Percentiles rank a stretch among this genome's conserved stretches.
Evolutionary conservation across 345 rosid species (phyloP).

Genomic region (Hibiscus syriacus): DNA sequence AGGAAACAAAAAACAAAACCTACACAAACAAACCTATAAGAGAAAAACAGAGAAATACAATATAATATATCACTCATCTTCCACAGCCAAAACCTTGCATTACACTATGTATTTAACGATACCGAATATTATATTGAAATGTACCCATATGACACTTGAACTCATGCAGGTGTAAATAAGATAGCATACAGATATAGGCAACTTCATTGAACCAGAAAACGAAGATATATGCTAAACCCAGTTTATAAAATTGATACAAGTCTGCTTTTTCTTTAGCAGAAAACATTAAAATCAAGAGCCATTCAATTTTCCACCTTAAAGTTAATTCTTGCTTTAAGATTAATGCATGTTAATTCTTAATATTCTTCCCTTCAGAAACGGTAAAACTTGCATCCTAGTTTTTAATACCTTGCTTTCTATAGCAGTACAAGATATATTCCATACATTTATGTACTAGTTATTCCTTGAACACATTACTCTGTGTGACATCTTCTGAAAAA

Average conservation of each 20-base stretch:
- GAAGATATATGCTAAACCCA: background rate
- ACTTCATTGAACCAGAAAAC: too few relatives aligned
- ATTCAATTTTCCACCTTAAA: background rate
- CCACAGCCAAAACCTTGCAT: background rate
- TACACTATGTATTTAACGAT: background rate
- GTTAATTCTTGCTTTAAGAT: background rate
- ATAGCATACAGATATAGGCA: background rate
- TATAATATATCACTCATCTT: background rate
- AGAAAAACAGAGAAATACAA: background rate
- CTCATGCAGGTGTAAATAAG: background rate
- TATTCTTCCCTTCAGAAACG: background rate
- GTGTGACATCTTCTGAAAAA: background rate
- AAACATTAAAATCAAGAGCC: background rate
- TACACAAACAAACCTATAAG: background rate
- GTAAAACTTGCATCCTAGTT: background rate
- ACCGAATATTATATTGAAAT: background rate
- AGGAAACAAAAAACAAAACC: slow-evolving; percentile 30
- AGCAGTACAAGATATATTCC: background rate
- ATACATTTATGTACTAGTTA: background rate
- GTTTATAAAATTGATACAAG: background rate
- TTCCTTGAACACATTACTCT: background rate
- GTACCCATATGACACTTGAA: background rate
- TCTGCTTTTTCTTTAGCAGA: background rate
- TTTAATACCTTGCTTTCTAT: background rate
- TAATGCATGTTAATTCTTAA: background rate